phyloP scores from a whole-genome alignment of 805 yeast genomes.

The Isabelozyma rhagii region DNA sequence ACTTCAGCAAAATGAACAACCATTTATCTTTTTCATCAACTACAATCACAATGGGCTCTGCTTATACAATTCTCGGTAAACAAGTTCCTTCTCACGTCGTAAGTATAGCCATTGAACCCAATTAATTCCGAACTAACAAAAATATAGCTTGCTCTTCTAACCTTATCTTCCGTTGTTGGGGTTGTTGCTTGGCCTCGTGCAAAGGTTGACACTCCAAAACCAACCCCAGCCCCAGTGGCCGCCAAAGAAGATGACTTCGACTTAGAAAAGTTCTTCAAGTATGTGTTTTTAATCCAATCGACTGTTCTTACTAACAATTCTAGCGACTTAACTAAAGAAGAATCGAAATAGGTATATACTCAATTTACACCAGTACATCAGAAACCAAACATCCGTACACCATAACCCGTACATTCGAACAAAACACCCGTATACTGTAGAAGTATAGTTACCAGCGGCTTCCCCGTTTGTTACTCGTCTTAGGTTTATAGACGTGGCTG shows the following conservation, averaged over 20 bases:
- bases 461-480: background rate
- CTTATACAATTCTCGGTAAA: conserved; percentile 42
- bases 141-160: conserved; percentile 37
- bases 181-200: conserved; percentile 37
- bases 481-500: no score
- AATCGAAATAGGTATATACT: conserved; percentile 23
- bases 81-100: conserved; percentile 45
- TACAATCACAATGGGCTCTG: conserved; percentile 31
- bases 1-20: background rate
- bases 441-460: background rate
- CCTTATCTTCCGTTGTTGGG: conserved; percentile 38
- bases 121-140: conserved; percentile 1
- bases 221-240: conserved; percentile 19
- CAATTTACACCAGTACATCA: background rate
- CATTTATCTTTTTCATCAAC: background rate
- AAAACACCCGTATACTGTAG: background rate
- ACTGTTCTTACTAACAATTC: conserved; percentile 13
- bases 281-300: conserved; percentile 16
- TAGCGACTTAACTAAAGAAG: conserved; percentile 43
- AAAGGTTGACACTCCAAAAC: conserved; percentile 15
- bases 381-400: background rate
- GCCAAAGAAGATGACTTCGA: conserved; percentile 42
- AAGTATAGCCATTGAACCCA: conserved; percentile 14
- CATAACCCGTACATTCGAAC: background rate
- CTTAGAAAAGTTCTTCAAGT: conserved; percentile 41